Base-by-base conservation (phyloP, 257 asterid species). In the Solanum arcanum region DNA sequence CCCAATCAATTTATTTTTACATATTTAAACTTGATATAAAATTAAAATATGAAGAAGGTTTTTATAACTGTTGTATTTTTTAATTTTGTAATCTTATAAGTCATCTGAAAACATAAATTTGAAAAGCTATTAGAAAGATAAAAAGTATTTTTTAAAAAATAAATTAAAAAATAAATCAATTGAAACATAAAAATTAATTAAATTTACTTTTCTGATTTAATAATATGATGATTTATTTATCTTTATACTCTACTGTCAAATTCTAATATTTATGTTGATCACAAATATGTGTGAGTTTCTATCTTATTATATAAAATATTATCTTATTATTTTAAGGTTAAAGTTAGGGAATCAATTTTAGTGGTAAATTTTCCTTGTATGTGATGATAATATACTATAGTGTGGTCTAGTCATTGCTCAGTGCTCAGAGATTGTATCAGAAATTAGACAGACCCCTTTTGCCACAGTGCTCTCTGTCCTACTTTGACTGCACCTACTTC, bases 361-460 rank as follows among this genome's bases (percentile, higher is more conserved):
- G 49, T 60, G 27, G 56, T 16, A 21, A 37, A 39, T 13, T 75
- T 75, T 75, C 35, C 11, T 15, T 77, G 35, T 10, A n/a, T 41
- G 83, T 76, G 83, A 76, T 78, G 91, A 88, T 29, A 68, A 69
- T 44, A 25, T 84, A 12, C 59, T 80, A 37, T 83, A 85, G 59
- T 46, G 62, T 77, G 62, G 49, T 73, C 78, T 62, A 56, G 80
- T 78, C 83, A 87, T 29, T 16, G 72, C 13, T 86, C 64, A 25
- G 46, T 16, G 72, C 21, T 75, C 64, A 25, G n/a, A 59, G 77
- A 25, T 66, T 52, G 49, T 4, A 49, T 49, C 42, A 31, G 42
- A 60, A 27, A 31, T 70, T 75, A 76, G 86, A 85, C 90, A 41
- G 90, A 18, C n/a, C 70, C 25, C 66, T 85, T 69, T 64, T 78